Percentiles rank a stretch among this genome's conserved stretches.
Conservation (phyloP, 768 basidiomycete genomes). For the Amyloporia xantha region DNA sequence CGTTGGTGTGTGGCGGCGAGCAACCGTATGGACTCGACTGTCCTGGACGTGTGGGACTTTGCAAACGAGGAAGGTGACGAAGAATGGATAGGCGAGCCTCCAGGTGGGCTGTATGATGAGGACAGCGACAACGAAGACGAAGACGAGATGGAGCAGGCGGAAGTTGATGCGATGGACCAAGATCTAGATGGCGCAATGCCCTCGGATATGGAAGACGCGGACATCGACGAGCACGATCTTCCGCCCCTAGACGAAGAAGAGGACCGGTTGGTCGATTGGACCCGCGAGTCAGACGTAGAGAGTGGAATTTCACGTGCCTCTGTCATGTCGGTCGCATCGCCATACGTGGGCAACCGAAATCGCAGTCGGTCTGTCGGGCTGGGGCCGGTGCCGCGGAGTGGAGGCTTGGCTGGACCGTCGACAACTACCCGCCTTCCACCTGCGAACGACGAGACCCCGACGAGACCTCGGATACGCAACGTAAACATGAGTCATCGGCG, state of each 20-base stretch:
- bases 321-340: constrained; percentile 2
- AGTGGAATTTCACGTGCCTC: constrained; percentile 5
- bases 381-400: neutral
- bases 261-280: constrained; percentile 4
- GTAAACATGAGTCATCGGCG: constrained; percentile 31
- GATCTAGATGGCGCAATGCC: constrained; percentile 33
- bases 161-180: constrained; percentile 72
- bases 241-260: constrained; percentile 22
- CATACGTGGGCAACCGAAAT: neutral
- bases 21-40: constrained; percentile 69
- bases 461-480: constrained; percentile 48
- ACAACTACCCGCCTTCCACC: neutral
- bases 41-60: constrained; percentile 89
- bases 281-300: constrained; percentile 2
- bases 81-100: constrained; percentile 79
- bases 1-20: constrained; percentile 93
- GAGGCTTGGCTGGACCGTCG: neutral
- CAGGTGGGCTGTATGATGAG: constrained; percentile 69
- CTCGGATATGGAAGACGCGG: constrained; percentile 48
- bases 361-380: neutral
- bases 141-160: constrained; percentile 52
- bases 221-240: constrained; percentile 54
- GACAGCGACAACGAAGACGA: constrained; percentile 50
- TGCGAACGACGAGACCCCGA: constrained; percentile 47
- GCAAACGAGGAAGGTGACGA: constrained; percentile 59